Conservation (phyloP, 371 early-diverging fungal genomes). For the Syncephalastrum monosporum region DNA sequence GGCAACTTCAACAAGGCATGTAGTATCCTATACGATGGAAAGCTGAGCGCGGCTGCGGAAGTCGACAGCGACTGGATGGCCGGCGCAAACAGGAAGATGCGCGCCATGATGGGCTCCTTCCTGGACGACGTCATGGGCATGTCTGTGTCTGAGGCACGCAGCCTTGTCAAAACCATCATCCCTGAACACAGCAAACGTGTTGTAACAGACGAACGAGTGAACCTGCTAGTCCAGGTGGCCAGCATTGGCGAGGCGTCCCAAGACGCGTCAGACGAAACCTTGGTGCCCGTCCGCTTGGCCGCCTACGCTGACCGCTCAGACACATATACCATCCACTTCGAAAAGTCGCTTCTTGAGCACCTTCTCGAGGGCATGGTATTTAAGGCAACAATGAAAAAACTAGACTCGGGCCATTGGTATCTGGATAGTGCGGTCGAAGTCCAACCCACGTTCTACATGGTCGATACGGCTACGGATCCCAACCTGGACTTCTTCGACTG, state of each 20-base stretch:
- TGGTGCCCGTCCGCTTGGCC: constrained; percentile 19
- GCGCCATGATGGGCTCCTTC: constrained; percentile 26
- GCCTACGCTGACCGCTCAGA: constrained; percentile 19
- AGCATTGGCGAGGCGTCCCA: constrained; percentile 13
- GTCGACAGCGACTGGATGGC: constrained; percentile 27
- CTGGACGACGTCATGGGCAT: constrained; percentile 23
- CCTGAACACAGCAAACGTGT: constrained; percentile 12
- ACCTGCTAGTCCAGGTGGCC: constrained; percentile 22
- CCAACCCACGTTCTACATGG: constrained; percentile 48
- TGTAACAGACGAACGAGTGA: constrained; percentile 19
- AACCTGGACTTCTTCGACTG: constrained; percentile 8
- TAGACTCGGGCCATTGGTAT: constrained; percentile 46
- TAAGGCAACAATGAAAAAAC: constrained; percentile 28
- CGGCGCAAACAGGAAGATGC: constrained; percentile 17
- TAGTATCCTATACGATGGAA: constrained; percentile 40
- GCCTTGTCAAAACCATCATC: constrained; percentile 16
- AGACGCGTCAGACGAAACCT: constrained; percentile 7
- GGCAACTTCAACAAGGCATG: constrained; percentile 54
- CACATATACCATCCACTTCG: constrained; percentile 23
- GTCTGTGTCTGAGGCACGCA: constrained; percentile 13
- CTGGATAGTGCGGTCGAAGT: constrained; percentile 30
- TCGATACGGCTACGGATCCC: constrained; percentile 29
- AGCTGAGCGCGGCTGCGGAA: constrained; percentile 12
- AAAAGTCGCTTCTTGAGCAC: constrained; percentile 27
- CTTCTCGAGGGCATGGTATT: constrained; percentile 37